These are phyloP conservation scores for Podospora pseudocomata DNA, from an alignment of 495 filamentous ascomycete species.

Conservation along the genomic window DNA sequence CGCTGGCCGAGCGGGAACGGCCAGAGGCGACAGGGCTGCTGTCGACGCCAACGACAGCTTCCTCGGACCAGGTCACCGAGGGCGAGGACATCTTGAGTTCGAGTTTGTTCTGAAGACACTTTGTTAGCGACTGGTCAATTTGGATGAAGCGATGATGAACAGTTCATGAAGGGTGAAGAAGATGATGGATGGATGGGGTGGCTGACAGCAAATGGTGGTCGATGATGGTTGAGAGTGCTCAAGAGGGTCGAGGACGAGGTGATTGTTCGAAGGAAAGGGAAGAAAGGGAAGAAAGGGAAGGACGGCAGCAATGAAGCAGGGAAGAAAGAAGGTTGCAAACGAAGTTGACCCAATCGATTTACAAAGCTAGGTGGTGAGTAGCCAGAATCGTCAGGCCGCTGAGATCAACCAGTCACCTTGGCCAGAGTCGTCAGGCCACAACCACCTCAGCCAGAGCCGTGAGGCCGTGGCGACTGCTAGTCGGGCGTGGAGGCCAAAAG, in stretches of 20 bases:
- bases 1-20: background rate
- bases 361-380: background rate
- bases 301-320: background rate
- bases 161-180: background rate
- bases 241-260: background rate
- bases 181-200: background rate
- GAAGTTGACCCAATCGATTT: background rate
- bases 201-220: no score
- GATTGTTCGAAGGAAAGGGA: background rate
- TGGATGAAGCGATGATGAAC: background rate
- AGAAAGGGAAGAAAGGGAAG: background rate
- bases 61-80: background rate
- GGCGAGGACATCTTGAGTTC: background rate
- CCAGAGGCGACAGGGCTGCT: background rate
- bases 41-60: background rate
- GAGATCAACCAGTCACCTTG: no score
- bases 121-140: background rate
- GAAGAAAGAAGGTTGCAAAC: background rate
- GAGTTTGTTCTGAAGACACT: background rate
- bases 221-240: background rate
- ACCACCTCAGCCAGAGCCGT: no score
- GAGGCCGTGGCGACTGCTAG: no score
- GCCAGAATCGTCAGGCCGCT: no score
- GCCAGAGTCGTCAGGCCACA: no score
- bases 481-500: background rate